Base-by-base conservation (phyloP, 768 basidiomycete genomes). In the Suillus luteus region DNA sequence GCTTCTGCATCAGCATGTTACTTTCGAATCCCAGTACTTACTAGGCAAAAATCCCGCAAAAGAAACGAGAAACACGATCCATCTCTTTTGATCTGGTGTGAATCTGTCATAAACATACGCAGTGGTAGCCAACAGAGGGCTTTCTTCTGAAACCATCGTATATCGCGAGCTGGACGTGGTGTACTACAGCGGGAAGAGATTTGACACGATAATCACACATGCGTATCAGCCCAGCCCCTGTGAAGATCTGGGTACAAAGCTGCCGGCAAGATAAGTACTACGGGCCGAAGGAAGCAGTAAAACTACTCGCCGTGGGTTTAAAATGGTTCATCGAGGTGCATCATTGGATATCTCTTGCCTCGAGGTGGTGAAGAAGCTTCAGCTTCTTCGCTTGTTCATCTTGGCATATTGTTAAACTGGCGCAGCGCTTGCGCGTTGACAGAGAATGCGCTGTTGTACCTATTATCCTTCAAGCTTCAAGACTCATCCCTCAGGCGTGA, bases 41-140 rank as follows among this genome's bases (percentile, higher is more conserved):
- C 91, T 78, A 24, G 86, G 86, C 60, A 92, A 73, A 31, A 92
- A 75, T 6, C 87, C 90, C 49, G 83, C 83, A 65, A 81, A 81
- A 5, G 89, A 85, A 0, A 88, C 84, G 35, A 91, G 78, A 0
- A 79, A 76, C 5, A 88, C 73, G 52, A 93, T 86, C 6, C 72
- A 52, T n/a, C 75, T 72, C 72, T 91, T 93, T 67, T 78, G 77
- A 35, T 68, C 8, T 3, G 67, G 69, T 3, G 81, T 80, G 75
- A 92, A 92, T n/a, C 86, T 81, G 35, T 82, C 70, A 69, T 90
- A 92, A 0, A 88, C 67, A 15, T 72, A 59, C 1, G 65, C 60
- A 37, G 14, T 14, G 31, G 31, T 0, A 19, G 27, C 64, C 24
- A 77, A 65, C 27, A 77, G 60, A 31, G 70, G 71, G 7, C 64